Conservation (phyloP, 805 yeast genomes). For the Nakazawaea pomicola region DNA sequence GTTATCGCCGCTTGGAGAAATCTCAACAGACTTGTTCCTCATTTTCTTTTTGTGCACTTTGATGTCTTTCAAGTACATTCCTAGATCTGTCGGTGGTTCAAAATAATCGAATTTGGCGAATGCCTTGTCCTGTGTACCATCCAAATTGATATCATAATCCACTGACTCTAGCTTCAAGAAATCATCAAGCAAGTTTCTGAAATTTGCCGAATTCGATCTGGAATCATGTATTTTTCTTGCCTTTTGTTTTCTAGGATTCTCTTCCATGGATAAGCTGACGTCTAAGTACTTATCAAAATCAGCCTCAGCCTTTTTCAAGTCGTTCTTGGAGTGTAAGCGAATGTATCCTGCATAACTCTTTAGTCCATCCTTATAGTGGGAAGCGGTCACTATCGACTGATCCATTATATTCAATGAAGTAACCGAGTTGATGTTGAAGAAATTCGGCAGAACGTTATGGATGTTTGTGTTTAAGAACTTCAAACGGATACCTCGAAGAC, state of each 20-base stretch:
- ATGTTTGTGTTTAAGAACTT: conserved; percentile 29
- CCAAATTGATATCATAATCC: not conserved
- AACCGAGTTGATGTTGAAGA: not conserved
- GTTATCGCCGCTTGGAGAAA: not conserved
- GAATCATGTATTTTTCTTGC: conserved; percentile 28
- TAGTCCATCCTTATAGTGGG: conserved; percentile 31
- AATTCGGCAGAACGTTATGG: conserved; percentile 4
- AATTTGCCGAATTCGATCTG: conserved; percentile 15
- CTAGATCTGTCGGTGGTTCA: conserved; percentile 7
- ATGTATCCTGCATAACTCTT: conserved; percentile 28
- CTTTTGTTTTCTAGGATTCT: conserved; percentile 24
- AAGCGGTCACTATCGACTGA: conserved; percentile 38
- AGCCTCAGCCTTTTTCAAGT: conserved; percentile 9
- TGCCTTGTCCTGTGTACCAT: not conserved
- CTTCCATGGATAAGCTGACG: conserved; percentile 6
- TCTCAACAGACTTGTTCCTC: not conserved
- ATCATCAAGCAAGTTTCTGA: conserved; percentile 5
- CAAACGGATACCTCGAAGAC: conserved; percentile 41
- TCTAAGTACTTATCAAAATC: conserved; percentile 10
- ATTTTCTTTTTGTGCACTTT: not conserved
- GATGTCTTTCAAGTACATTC: not conserved
- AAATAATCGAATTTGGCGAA: conserved; percentile 4
- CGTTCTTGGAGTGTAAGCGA: conserved; percentile 14
- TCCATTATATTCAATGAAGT: conserved; percentile 25
- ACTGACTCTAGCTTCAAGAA: conserved; percentile 5